These are phyloP conservation scores for Trichosanthes truncata DNA, from an alignment of 306 rosid species.

Conservation along the genomic window DNA sequence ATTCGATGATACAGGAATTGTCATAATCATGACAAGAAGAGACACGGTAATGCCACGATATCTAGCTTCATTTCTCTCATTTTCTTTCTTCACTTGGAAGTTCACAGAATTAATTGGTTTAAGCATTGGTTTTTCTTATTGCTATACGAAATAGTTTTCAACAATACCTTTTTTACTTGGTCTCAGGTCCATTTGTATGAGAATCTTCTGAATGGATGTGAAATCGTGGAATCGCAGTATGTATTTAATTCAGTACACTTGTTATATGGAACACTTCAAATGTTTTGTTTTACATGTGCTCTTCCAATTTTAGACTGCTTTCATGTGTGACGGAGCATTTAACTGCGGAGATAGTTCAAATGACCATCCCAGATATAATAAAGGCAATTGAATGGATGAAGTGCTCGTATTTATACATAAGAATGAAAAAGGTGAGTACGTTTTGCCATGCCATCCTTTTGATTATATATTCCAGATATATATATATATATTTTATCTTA, in stretches of 20 bases:
- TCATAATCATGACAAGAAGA: constrained; percentile 94
- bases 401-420: constrained; percentile 71
- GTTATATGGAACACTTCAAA: background rate
- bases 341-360: constrained; percentile 92
- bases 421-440: constrained; percentile 75
- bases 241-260: constrained; percentile 13
- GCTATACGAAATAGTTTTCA: background rate
- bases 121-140: constrained; percentile 11
- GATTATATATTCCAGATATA: constrained; percentile 10
- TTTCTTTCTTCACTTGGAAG: constrained; percentile 2
- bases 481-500: constrained; percentile 5
- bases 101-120: background rate
- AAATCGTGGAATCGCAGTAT: constrained; percentile 95
- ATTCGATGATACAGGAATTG: constrained; percentile 94
- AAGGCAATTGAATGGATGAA: constrained; percentile 96
- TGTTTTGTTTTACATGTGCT: constrained; percentile 11
- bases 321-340: constrained; percentile 90
- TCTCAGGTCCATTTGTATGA: constrained; percentile 87
- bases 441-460: background rate
- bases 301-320: constrained; percentile 48
- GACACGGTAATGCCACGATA: constrained; percentile 54
- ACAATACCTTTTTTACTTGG: background rate
- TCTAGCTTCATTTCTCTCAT: constrained; percentile 2
- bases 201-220: constrained; percentile 90
- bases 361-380: constrained; percentile 77